A percentile compares a stretch with the other conserved stretches of the same genome.
These are phyloP conservation scores for Remersonia thermophila DNA, from an alignment of 2,329 filamentous ascomycete species.

Conservation along the genomic window DNA sequence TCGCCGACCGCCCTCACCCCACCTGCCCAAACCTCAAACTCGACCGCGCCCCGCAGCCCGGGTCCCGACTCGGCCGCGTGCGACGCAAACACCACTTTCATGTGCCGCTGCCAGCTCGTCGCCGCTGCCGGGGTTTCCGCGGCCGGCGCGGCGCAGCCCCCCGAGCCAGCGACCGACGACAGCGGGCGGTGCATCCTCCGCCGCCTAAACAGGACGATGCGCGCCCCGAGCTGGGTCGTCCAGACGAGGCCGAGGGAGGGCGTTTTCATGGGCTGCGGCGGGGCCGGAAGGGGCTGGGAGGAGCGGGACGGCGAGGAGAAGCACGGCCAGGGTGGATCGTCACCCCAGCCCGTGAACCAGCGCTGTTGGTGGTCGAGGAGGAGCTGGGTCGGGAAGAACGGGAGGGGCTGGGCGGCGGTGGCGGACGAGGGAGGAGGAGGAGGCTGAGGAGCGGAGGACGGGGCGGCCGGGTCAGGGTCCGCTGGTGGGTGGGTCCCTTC, in stretches of 20 bases:
- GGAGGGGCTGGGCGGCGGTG: neutral
- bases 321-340: slow-evolving; percentile 45
- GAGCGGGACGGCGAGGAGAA: slow-evolving; percentile 15
- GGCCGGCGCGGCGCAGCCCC: slow-evolving; percentile 21
- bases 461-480: no score
- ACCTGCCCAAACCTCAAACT: slow-evolving; percentile 63
- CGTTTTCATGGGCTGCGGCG: slow-evolving; percentile 58
- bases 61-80: slow-evolving; percentile 49
- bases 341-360: slow-evolving; percentile 94
- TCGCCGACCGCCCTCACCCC: slow-evolving; percentile 37
- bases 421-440: no score
- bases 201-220: slow-evolving; percentile 68
- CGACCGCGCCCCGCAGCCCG: slow-evolving; percentile 38
- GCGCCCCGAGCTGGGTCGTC: slow-evolving; percentile 76
- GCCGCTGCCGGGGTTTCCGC: neutral
- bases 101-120: slow-evolving; percentile 21
- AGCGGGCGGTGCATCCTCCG: slow-evolving; percentile 35
- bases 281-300: slow-evolving; percentile 17
- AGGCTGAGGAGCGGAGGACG: no score
- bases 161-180: slow-evolving; percentile 21
- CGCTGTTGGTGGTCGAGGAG: slow-evolving; percentile 79
- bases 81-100: slow-evolving; percentile 83
- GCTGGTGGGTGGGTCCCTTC: slow-evolving; percentile 19
- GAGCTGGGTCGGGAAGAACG: slow-evolving; percentile 36
- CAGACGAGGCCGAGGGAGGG: slow-evolving; percentile 80